Evolutionary conservation across 2,329 filamentous ascomycete species (phyloP).

Genomic region (Xylaria sp.): DNA sequence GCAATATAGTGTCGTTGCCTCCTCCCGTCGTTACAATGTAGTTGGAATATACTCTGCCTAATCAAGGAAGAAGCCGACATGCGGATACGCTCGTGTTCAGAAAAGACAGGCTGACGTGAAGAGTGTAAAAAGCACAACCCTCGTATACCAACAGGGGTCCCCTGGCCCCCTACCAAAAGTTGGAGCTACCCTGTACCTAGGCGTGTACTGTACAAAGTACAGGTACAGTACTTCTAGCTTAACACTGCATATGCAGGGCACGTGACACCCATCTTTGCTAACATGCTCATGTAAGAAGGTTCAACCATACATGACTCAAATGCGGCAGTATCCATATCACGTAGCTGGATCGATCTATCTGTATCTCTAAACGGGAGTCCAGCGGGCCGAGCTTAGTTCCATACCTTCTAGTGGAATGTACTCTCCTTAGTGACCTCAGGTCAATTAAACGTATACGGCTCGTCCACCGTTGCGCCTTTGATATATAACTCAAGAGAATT

Average conservation of each 20-base stretch:
- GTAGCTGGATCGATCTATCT: neutral
- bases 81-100: conserved; percentile 36
- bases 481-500: neutral
- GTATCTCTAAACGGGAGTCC: neutral
- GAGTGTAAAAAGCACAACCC: conserved; percentile 8
- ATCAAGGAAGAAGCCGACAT: conserved; percentile 17
- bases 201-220: neutral
- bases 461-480: neutral
- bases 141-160: conserved; percentile 31
- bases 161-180: conserved; percentile 9
- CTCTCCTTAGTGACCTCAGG: no score
- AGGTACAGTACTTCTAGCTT: neutral
- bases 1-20: conserved; percentile 1
- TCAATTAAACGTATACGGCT: neutral
- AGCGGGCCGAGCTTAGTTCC: neutral
- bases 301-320: no score
- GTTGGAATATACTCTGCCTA: neutral
- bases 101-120: conserved; percentile 11
- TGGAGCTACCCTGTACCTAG: conserved; percentile 9
- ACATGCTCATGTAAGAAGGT: neutral
- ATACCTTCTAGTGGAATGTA: neutral
- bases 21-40: conserved; percentile 8
- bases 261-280: conserved; percentile 12
- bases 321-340: neutral
- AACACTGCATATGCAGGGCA: conserved; percentile 2